Evolutionary conservation across 148 eudicot species (phyloP).

Genomic region (Rheum nobile): DNA sequence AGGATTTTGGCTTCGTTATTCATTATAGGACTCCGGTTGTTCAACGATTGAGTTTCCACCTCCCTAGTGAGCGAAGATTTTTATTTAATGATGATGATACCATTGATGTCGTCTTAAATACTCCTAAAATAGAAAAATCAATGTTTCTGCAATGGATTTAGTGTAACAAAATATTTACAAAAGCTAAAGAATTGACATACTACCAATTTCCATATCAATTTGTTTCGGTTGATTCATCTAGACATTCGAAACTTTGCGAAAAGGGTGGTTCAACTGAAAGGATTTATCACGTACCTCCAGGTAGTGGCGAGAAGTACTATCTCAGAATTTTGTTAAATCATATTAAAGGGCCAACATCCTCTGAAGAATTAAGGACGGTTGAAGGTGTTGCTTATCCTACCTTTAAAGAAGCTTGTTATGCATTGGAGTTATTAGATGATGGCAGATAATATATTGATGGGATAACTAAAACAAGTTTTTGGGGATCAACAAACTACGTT

Average conservation of each 20-base stretch:
- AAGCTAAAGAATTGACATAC: background rate
- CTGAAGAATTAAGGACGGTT: background rate
- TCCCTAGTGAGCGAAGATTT: background rate
- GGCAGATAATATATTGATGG: too few relatives aligned
- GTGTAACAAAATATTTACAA: background rate
- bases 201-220: background rate
- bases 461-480: too few relatives aligned
- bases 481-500: too few relatives aligned
- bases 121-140: background rate
- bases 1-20: background rate
- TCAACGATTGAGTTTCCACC: background rate
- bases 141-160: background rate
- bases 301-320: too few relatives aligned
- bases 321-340: too few relatives aligned
- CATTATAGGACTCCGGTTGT: background rate
- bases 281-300: too few relatives aligned
- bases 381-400: background rate
- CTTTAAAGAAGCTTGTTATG: slow-evolving; percentile 7
- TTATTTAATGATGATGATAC: background rate
- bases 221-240: background rate
- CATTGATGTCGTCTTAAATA: background rate
- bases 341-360: too few relatives aligned
- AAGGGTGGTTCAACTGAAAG: too few relatives aligned
- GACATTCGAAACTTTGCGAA: too few relatives aligned
- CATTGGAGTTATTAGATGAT: too few relatives aligned